Base-by-base conservation (phyloP, 2,329 filamentous ascomycete genomes). In the Xylariaceae sp. region DNA sequence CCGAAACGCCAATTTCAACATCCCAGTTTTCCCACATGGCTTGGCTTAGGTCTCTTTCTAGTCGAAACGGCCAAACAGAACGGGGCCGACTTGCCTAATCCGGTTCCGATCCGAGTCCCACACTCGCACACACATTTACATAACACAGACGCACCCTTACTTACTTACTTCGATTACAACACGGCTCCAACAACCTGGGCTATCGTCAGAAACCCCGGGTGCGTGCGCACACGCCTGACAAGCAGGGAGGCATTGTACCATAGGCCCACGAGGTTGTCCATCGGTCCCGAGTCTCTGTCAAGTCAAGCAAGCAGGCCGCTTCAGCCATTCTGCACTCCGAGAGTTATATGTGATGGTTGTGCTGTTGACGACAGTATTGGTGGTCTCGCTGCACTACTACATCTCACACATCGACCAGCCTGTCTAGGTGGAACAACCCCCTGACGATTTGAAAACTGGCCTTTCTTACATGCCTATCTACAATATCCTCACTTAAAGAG, bases 51-150 rank as follows among this genome's bases (percentile, higher is more conserved):
- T 36, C 21, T 40, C 53, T 50, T 54, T 53, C 61, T 62, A 64
- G 61, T 65, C 62, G 63, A 66, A 65, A 65, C 64, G 59, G 63
- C 64, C 60, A 59, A 55, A 60, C 58, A 57, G 58, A 57, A 66
- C 53, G 50, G 62, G 56, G 56, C 51, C 63, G 58, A 67, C 59
- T 67, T 67, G 60, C 65, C 65, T 64, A 63, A 65, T 66, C 57
- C 50, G 61, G 64, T 47, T 61, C 52, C 59, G 51, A 55, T 46
- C 59, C 56, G 58, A 58, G 48, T 58, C 46, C 50, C 57, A 60
- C 53, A 44, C 32, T n/a, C 43, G 37, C 43, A 50, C 16, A 45
- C 32, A 21, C 33, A 21, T 33, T 40, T 54, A 15, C 37, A 50
- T 33, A 33, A 44, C 42, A 47, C 29, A 49, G 20, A 36, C 40